Percentiles rank a stretch among this genome's conserved stretches.
These are phyloP conservation scores for Sphaerulina vaccinii DNA, from an alignment of 2,329 filamentous ascomycete species.

Conservation along the genomic window DNA sequence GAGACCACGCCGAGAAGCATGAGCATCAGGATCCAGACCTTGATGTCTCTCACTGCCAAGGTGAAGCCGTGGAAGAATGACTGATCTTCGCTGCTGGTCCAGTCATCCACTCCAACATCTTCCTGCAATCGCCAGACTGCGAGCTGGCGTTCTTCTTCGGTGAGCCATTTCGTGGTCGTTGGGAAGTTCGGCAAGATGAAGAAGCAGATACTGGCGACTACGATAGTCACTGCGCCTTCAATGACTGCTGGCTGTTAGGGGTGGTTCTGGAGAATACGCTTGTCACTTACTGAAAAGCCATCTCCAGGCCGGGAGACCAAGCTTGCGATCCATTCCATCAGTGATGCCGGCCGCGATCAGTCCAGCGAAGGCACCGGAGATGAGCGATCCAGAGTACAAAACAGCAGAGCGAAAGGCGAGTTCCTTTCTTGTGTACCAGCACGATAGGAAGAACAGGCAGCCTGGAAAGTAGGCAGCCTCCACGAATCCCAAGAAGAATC, in stretches of 20 bases:
- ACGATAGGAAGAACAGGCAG: constrained; percentile 50
- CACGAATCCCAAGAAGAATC: constrained; percentile 43
- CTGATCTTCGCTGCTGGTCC: constrained; percentile 32
- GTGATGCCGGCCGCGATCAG: constrained; percentile 55
- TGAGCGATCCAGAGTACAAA: constrained; percentile 52
- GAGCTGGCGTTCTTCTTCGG: constrained; percentile 34
- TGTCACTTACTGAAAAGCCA: constrained; percentile 24
- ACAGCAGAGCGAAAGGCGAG: constrained; percentile 53
- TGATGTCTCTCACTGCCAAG: constrained; percentile 36
- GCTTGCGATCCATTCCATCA: constrained; percentile 38
- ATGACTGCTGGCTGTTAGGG: constrained; percentile 30
- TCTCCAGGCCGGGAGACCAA: constrained; percentile 39
- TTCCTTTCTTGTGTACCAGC: constrained; percentile 56
- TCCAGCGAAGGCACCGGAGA: constrained; percentile 54
- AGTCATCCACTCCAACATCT: constrained; percentile 38
- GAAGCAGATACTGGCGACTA: constrained; percentile 36
- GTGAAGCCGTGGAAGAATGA: constrained; percentile 36
- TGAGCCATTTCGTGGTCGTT: constrained; percentile 34
- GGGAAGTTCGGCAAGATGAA: constrained; percentile 43
- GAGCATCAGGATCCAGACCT: constrained; percentile 38
- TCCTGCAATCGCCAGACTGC: constrained; percentile 36
- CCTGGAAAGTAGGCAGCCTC: constrained; percentile 51
- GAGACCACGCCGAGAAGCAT: constrained; percentile 41
- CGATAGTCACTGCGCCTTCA: constrained; percentile 40
- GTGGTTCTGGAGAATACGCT: not conserved